phyloP scores from a whole-genome alignment of 805 yeast species.

The baker's yeast (Saccharomyces cerevisiae) region DNA sequence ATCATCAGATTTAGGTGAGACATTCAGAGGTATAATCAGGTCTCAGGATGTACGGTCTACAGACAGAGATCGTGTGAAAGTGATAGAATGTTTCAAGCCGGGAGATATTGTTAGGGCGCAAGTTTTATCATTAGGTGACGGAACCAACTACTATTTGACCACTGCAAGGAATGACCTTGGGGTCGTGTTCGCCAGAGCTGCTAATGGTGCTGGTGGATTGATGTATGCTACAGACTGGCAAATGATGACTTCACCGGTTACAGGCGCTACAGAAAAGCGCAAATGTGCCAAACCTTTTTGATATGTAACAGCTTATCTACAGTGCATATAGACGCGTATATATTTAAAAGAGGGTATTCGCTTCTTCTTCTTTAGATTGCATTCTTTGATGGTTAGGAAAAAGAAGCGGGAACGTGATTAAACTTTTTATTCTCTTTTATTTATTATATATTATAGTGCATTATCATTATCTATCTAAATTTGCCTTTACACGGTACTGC shows the following conservation, averaged over 20 bases:
- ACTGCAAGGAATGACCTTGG: slow-evolving; percentile 91
- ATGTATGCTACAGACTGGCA: slow-evolving; percentile 95
- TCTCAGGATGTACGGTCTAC: slow-evolving; percentile 85
- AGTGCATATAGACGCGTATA: slow-evolving; percentile 2
- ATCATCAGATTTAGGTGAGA: slow-evolving; percentile 76
- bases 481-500: neutral
- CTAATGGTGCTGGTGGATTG: slow-evolving; percentile 58
- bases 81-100: slow-evolving; percentile 73
- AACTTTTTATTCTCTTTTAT: neutral
- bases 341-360: neutral
- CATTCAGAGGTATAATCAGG: slow-evolving; percentile 78
- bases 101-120: slow-evolving; percentile 87
- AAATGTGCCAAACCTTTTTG: slow-evolving; percentile 87
- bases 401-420: neutral
- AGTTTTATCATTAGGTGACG: slow-evolving; percentile 84
- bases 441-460: neutral
- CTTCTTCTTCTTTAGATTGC: neutral
- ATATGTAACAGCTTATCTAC: slow-evolving; percentile 1
- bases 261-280: slow-evolving; percentile 69
- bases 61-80: slow-evolving; percentile 78
- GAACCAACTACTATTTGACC: slow-evolving; percentile 77
- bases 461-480: slow-evolving; percentile 1
- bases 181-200: slow-evolving; percentile 75
- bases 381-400: neutral
- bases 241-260: slow-evolving; percentile 72